Base-by-base conservation (phyloP, 176 grass and related monocot species). In the Aegilops umbellulata region DNA sequence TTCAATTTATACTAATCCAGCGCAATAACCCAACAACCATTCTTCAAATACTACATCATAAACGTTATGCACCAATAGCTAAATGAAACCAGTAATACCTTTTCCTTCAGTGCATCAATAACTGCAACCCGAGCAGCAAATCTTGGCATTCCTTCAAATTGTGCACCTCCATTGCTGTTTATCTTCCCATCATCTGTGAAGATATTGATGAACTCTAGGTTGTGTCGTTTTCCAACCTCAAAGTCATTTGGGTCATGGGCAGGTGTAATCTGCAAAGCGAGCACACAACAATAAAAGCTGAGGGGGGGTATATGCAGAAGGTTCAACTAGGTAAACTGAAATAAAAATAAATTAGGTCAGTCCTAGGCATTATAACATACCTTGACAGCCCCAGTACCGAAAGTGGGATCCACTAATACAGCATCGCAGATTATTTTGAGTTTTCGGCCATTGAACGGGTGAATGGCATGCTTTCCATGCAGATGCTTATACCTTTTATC, bases 371-470 rank as follows among this genome's bases (percentile, higher is more conserved):
- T 13, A 69, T 10, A 20, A 35, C 70, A 58, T 90, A 97, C 92
- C 84, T 97, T 97, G 69, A 97, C 92, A 86, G 90, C 95, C 41
- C 95, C 95, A 86, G 95, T 97, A 47, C 95, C 95, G 11, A 97
- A 97, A 75, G 41, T 68, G 58, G 92, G 92, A 89, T 97, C 88
- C 41, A 94, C 95, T 55, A 97, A 78, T 11, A 77, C 89, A 79
- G 90, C 88, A 86, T 97, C 92, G 13, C 90, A 94, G 35, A 97
- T 91, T 49, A 97, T 90, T 87, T 93, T 91, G 67, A 97, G 90
- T 42, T 84, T 92, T 64, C 87, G 38, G 13, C 84, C 88, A 90
- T 91, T 97, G 76, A 97, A 97, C 6, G 95, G 95, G 70, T 97
- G 95, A 15, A 97, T 34, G 38, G 90, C 95, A 84, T 78, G 82